These are phyloP conservation scores for Gynostemma pentaphyllum DNA, from an alignment of 306 rosid species.

Conservation along the genomic window DNA sequence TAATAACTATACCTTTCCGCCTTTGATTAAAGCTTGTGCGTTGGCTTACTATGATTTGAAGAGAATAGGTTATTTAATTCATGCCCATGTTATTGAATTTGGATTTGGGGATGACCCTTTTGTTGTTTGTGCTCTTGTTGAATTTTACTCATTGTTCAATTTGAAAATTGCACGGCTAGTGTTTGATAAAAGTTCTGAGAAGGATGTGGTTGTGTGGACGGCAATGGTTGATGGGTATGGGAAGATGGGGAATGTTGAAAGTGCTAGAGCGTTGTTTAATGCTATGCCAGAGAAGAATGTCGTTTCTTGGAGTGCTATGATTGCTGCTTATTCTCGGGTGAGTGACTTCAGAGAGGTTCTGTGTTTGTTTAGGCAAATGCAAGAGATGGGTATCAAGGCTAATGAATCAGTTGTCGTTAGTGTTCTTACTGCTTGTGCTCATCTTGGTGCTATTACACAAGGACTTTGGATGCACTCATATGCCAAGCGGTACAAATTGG, in stretches of 20 bases:
- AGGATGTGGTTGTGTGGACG: slow-evolving; percentile 81
- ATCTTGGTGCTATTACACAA: slow-evolving; percentile 30
- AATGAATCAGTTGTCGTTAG: slow-evolving; percentile 34
- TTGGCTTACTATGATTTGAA: slow-evolving; percentile 12
- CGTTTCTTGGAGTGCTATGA: slow-evolving; percentile 51
- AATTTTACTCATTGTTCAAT: slow-evolving; percentile 30
- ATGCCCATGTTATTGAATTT: slow-evolving; percentile 43
- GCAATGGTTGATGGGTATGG: slow-evolving; percentile 74
- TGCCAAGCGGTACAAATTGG: slow-evolving; percentile 22
- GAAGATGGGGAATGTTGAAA: slow-evolving; percentile 42
- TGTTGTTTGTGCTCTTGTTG: slow-evolving; percentile 39
- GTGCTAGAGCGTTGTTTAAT: slow-evolving; percentile 57
- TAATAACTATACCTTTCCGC: slow-evolving; percentile 74
- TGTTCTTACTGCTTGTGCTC: slow-evolving; percentile 32
- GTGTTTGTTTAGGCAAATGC: slow-evolving; percentile 29
- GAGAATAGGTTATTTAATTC: slow-evolving; percentile 38
- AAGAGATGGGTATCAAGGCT: slow-evolving; percentile 20
- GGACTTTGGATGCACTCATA: slow-evolving; percentile 37
- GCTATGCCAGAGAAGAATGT: slow-evolving; percentile 59
- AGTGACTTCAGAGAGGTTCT: slow-evolving; percentile 30
- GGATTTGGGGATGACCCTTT: slow-evolving; percentile 47
- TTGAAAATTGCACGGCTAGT: slow-evolving; percentile 29
- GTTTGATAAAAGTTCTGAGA: slow-evolving; percentile 34
- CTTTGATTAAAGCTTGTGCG: slow-evolving; percentile 57
- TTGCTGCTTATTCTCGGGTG: slow-evolving; percentile 33